Percentiles rank a stretch among this genome's conserved stretches.
phyloP scores from a whole-genome alignment of 768 basidiomycete species.

The Termitomyces sp. region DNA sequence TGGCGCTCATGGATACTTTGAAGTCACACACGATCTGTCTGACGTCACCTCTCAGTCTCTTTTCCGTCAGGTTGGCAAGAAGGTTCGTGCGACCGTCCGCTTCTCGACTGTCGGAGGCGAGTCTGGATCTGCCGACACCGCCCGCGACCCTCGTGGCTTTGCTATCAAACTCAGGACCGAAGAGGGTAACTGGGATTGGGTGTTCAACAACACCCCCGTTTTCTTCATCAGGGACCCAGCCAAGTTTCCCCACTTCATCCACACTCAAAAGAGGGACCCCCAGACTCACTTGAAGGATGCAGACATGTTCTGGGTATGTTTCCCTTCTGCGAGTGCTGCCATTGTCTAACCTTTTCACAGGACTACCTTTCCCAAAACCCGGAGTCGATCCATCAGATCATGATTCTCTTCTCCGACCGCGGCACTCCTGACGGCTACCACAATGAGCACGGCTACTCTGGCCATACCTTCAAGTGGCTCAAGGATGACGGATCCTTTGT shows the following conservation, averaged over 20 bases:
- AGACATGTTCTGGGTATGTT: constrained; percentile 76
- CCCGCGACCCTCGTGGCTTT: constrained; percentile 92
- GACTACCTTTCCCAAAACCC: constrained; percentile 88
- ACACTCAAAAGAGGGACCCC: constrained; percentile 90
- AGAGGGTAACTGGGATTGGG: constrained; percentile 91
- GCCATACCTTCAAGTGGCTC: constrained; percentile 88
- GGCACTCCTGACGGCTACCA: constrained; percentile 90
- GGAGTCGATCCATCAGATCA: constrained; percentile 83
- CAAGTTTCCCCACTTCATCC: constrained; percentile 93
- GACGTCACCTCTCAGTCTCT: constrained; percentile 75
- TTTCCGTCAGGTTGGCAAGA: constrained; percentile 62
- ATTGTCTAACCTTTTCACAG: constrained; percentile 32
- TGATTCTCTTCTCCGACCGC: constrained; percentile 94
- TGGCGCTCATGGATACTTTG: constrained; percentile 91
- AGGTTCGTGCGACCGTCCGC: constrained; percentile 72
- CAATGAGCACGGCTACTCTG: constrained; percentile 88
- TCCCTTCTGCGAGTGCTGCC: background rate
- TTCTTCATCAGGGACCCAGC: constrained; percentile 87
- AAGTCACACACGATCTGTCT: constrained; percentile 80
- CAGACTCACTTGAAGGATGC: constrained; percentile 89
- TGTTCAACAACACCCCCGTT: constrained; percentile 89
- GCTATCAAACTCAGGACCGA: constrained; percentile 86
- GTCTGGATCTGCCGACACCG: constrained; percentile 85
- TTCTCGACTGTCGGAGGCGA: constrained; percentile 96
- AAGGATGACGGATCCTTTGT: constrained; percentile 81